Evolutionary conservation across 306 rosid genomes (phyloP).

Genomic region (Glycine soja): DNA sequence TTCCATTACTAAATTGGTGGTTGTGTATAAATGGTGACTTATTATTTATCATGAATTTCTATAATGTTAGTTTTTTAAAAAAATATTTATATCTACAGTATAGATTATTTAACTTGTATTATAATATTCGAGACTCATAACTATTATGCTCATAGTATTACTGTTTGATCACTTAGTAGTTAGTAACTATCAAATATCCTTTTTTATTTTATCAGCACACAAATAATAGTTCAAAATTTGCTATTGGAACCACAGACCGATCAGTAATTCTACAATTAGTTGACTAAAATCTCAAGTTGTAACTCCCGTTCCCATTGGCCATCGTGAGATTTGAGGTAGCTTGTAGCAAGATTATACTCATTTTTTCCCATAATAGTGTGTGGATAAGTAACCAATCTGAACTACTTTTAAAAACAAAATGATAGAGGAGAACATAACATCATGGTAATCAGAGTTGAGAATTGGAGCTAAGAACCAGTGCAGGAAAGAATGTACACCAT

Average conservation of each 20-base stretch:
- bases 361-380: not conserved
- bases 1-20: not conserved
- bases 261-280: not conserved
- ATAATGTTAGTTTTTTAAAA: no score
- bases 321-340: not conserved
- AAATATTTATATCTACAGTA: no score
- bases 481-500: slow-evolving; percentile 28
- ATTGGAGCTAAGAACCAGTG: slow-evolving; percentile 24
- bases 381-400: slow-evolving; percentile 3
- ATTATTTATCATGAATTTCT: no score
- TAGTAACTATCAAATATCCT: not conserved
- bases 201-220: not conserved
- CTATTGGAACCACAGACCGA: slow-evolving; percentile 6
- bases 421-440: slow-evolving; percentile 24
- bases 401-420: slow-evolving; percentile 17
- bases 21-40: no score
- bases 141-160: not conserved
- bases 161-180: not conserved
- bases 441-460: slow-evolving; percentile 14
- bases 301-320: not conserved
- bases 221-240: not conserved
- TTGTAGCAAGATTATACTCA: not conserved
- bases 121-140: no score
- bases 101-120: no score
- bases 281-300: slow-evolving; percentile 3